Evolutionary conservation across 352 stramenopile species (phyloP).

Genomic region (Pythium graminicola): DNA sequence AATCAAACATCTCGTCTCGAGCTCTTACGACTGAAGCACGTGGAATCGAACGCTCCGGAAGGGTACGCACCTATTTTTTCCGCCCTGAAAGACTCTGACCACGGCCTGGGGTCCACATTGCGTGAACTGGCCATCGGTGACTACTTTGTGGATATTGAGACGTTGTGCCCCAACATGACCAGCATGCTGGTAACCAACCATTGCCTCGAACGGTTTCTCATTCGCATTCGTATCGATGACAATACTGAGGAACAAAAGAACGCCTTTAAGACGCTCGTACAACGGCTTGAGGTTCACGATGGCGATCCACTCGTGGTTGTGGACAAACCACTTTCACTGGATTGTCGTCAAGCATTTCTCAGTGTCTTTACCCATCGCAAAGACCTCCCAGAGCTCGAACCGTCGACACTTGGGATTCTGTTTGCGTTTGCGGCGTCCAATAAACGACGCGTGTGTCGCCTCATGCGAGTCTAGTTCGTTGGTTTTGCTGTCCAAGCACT

Average conservation of each 20-base stretch:
- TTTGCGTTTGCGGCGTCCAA: slow-evolving; percentile 3
- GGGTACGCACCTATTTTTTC: background rate
- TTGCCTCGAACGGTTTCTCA: background rate
- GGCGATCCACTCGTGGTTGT: background rate
- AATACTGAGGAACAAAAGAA: too few species aligned
- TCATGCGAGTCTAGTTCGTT: too few species aligned
- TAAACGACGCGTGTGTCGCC: background rate
- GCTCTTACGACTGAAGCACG: background rate
- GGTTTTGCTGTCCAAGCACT: too few species aligned
- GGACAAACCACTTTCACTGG: background rate
- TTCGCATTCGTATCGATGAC: background rate
- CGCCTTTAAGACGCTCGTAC: background rate
- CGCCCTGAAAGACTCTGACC: background rate
- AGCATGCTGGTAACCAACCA: background rate
- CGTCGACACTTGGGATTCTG: background rate
- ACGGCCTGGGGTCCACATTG: background rate
- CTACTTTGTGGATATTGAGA: background rate
- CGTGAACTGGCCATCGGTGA: background rate
- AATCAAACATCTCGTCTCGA: background rate
- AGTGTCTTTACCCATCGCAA: background rate
- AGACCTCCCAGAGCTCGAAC: slow-evolving; percentile 2
- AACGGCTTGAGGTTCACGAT: background rate
- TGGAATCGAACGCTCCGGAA: background rate
- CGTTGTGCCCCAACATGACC: background rate
- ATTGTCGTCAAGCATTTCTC: background rate